phyloP scores from a whole-genome alignment of 495 filamentous ascomycete species.

The Penicillium bialowiezense region DNA sequence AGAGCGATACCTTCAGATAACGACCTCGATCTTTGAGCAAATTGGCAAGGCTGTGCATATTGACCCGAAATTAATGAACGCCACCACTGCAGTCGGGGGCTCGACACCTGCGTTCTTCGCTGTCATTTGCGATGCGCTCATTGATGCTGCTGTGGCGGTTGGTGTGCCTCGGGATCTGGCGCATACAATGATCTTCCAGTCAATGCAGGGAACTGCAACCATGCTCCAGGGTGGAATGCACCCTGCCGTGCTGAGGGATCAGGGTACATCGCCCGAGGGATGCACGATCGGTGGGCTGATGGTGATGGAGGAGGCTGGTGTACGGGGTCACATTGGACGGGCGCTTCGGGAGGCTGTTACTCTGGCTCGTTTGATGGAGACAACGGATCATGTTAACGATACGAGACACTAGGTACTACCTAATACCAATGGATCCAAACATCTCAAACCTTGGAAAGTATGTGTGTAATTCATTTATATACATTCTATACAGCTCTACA shows the following conservation, averaged over 20 bases:
- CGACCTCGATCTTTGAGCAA: conserved; percentile 33
- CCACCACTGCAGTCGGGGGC: conserved; percentile 36
- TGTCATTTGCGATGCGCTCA: conserved; percentile 39
- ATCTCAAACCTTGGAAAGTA: too few relatives aligned
- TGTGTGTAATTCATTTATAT: neutral
- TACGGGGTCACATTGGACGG: conserved; percentile 39
- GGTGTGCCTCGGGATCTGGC: conserved; percentile 41
- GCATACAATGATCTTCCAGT: conserved; percentile 38
- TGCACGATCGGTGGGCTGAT: conserved; percentile 46
- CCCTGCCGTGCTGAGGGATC: conserved; percentile 36
- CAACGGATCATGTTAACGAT: conserved; percentile 35
- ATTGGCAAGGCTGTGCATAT: conserved; percentile 37
- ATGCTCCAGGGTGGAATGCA: conserved; percentile 40
- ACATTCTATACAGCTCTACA: neutral
- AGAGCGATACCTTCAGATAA: conserved; percentile 18
- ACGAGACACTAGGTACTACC: conserved; percentile 33
- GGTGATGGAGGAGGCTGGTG: conserved; percentile 41
- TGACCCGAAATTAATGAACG: conserved; percentile 33
- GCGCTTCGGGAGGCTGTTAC: conserved; percentile 40
- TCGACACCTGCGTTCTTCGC: conserved; percentile 45
- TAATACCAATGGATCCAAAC: too few relatives aligned
- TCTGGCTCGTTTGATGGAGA: conserved; percentile 40
- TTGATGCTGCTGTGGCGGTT: conserved; percentile 44
- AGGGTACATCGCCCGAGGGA: conserved; percentile 41
- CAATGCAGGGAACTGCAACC: conserved; percentile 36